Evolutionary conservation across 129 eudicot genomes (phyloP).

Genomic region (Mikania micrantha): DNA sequence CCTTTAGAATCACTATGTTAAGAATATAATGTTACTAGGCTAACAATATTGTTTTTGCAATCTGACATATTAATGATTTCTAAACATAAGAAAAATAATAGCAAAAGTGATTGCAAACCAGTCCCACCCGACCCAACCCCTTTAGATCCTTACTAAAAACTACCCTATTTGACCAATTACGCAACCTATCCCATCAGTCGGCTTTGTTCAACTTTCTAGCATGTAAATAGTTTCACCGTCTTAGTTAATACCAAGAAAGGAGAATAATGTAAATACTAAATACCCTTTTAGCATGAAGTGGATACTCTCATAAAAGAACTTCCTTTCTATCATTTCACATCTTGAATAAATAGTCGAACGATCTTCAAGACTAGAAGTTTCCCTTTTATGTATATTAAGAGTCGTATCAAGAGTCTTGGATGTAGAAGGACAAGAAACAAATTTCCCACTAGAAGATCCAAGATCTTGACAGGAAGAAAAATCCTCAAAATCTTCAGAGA

Average conservation of each 20-base stretch:
- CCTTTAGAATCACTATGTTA: background rate
- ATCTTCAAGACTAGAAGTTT: constrained; percentile 24
- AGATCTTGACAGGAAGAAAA: constrained; percentile 27
- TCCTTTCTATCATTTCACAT: constrained; percentile 39
- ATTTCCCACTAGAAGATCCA: constrained; percentile 15
- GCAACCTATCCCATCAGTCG: background rate
- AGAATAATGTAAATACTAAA: constrained; percentile 38
- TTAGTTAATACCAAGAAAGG: background rate
- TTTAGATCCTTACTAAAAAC: background rate
- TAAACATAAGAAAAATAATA: no score
- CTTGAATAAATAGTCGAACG: constrained; percentile 28
- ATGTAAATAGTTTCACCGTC: background rate
- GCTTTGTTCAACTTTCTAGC: background rate
- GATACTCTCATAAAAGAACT: constrained; percentile 35
- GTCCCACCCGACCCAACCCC: background rate
- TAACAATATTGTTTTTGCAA: background rate
- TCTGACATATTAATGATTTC: no score
- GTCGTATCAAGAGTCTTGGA: constrained; percentile 22
- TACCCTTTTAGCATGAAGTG: constrained; percentile 66
- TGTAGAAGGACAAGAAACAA: constrained; percentile 28
- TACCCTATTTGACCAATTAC: background rate
- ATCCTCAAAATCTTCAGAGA: constrained; percentile 26
- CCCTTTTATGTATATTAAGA: constrained; percentile 18
- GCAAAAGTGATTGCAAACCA: background rate
- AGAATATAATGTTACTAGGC: background rate